phyloP scores from a whole-genome alignment of 345 rosid species.

The Eucalyptus regnans region DNA sequence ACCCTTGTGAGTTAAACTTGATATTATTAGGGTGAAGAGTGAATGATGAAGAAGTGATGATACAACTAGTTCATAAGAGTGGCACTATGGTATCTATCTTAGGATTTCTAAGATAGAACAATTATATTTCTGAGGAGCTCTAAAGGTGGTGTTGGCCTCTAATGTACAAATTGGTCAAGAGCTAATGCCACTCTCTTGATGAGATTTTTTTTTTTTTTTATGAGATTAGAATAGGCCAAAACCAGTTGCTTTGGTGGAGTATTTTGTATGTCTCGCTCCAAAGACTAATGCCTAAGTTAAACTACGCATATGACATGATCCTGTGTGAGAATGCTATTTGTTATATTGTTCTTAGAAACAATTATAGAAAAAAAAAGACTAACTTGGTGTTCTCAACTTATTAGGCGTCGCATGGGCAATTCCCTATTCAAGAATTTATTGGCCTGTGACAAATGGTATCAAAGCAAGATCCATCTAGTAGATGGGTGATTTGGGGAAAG shows the following conservation, averaged over 20 bases:
- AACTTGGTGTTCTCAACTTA: too few relatives aligned
- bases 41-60: neutral
- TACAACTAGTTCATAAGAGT: neutral
- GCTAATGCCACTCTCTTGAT: too few relatives aligned
- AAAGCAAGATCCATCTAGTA: too few relatives aligned
- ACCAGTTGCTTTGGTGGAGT: neutral
- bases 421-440: too few relatives aligned
- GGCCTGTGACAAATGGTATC: too few relatives aligned
- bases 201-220: too few relatives aligned
- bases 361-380: too few relatives aligned
- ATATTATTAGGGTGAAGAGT: neutral
- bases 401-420: fast-evolving
- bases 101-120: neutral
- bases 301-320: too few relatives aligned
- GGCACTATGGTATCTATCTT: neutral
- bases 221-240: neutral
- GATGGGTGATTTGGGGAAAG: too few relatives aligned
- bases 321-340: too few relatives aligned
- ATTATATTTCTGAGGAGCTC: neutral
- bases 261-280: neutral
- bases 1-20: neutral
- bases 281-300: too few relatives aligned
- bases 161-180: neutral
- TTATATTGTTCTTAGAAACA: too few relatives aligned
- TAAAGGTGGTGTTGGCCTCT: neutral